Evolutionary conservation across 2,329 filamentous ascomycete genomes (phyloP), one percentile per base, ranked within the genome.

Genomic region (Aschersonia sp.): DNA sequence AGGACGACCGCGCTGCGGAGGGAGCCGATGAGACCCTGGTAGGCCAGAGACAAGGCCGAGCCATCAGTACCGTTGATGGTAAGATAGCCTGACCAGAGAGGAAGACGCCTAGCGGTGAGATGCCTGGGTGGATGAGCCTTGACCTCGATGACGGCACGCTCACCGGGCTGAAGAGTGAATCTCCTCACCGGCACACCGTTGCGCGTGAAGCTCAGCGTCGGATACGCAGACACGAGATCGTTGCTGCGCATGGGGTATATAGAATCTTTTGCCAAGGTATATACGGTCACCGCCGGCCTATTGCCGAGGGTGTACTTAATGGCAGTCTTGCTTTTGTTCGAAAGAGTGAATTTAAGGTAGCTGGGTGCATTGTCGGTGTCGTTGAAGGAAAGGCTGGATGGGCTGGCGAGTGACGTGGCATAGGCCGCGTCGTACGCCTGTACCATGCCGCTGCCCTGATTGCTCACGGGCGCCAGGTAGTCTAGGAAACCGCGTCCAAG

Each of bases 311-410:
- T 61, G 60, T 76, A 80, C 2, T 68, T 72, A 46, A 76, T 57
- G 0, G 63, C 58, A 22, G 64, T 60, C n/a, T 60, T 59, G 47
- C 71, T 75, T 14, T 63, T 60, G 63, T 80, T 80, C 53, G 59
- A 66, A 54, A 81, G 67, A 50, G 64, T 69, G 54, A 80, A 75
- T 50, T 68, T 67, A 12, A 47, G 55, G 10, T 8, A 41, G 35
- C n/a, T 44, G 12, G 40, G 40, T 5, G 40, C 40, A 22, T 49
- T 30, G 4, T 47, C 45, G 22, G 75, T 76, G 58, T 81, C 76
- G 57, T 80, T 79, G 63, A 79, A 78, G 6, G 71, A 67, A 11
- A 81, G 62, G 57, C 68, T 73, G 32, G 71, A 70, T 12, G 66
- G 67, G 57, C 70, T 70, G 29, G 79, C 61, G 22, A 72, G 54